These are phyloP conservation scores for Yamadazyma diddensiae DNA, from an alignment of 1,139 yeast genomes.

Conservation along the genomic window DNA sequence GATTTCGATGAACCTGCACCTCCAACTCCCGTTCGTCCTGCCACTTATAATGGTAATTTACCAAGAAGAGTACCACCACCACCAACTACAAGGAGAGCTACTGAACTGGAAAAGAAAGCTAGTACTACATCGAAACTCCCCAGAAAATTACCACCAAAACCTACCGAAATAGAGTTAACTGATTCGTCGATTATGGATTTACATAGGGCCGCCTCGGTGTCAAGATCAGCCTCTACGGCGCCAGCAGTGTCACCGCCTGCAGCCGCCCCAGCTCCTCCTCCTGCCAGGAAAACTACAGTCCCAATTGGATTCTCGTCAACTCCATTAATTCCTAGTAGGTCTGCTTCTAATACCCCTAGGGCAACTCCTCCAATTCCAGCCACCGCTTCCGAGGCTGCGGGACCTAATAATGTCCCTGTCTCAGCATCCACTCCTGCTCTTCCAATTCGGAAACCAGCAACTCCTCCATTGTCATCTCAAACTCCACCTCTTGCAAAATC, in stretches of 20 bases:
- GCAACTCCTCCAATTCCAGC: constrained; percentile 12
- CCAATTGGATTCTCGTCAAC: constrained; percentile 40
- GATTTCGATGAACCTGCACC: constrained; percentile 20
- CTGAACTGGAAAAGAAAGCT: constrained; percentile 8
- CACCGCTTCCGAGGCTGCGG: constrained; percentile 2
- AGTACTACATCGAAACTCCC: constrained; percentile 10
- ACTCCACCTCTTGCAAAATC: constrained; percentile 4
- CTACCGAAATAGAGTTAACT: constrained; percentile 15
- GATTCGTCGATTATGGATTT: background rate
- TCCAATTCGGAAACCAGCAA: background rate
- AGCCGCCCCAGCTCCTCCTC: constrained; percentile 35
- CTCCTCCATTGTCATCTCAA: constrained; percentile 3
- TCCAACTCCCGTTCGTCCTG: constrained; percentile 24
- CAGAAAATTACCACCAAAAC: constrained; percentile 23
- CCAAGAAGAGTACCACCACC: constrained; percentile 42
- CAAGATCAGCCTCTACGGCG: constrained; percentile 2
- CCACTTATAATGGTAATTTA: constrained; percentile 5
- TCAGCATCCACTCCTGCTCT: constrained; percentile 5
- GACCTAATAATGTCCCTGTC: background rate
- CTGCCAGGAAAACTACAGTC: constrained; percentile 20
- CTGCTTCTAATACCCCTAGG: constrained; percentile 28
- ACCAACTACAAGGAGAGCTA: constrained; percentile 25
- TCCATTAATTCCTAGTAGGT: constrained; percentile 40
- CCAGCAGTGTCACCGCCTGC: constrained; percentile 7
- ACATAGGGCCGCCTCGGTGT: background rate